These are phyloP conservation scores for Russula lepida DNA, from an alignment of 768 basidiomycete species.

Conservation along the genomic window DNA sequence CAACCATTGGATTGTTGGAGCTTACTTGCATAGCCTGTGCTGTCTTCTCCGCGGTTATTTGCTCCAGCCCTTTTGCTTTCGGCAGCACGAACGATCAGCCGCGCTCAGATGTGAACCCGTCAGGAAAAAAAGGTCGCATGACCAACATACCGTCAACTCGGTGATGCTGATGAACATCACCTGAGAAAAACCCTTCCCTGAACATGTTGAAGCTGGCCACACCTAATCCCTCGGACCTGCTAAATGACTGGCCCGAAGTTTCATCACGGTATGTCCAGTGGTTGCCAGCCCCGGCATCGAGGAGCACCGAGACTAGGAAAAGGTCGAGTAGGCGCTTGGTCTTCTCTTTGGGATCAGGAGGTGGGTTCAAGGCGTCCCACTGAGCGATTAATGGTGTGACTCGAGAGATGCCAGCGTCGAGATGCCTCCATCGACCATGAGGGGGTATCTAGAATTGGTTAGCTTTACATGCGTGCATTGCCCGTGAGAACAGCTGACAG, in stretches of 20 bases:
- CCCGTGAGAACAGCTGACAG: conserved; percentile 35
- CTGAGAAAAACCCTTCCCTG: conserved; percentile 70
- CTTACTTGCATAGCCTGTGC: conserved; percentile 73
- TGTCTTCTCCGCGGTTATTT: conserved; percentile 51
- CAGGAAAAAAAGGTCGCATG: conserved; percentile 1
- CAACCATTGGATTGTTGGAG: conserved; percentile 76
- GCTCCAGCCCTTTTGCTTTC: conserved; percentile 61
- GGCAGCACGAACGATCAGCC: conserved; percentile 7
- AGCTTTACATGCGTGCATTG: background rate
- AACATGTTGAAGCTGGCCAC: conserved; percentile 93
- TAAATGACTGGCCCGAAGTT: conserved; percentile 42
- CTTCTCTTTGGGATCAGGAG: conserved; percentile 47
- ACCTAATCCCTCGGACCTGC: conserved; percentile 74
- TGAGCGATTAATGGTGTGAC: conserved; percentile 49
- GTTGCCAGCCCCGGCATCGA: conserved; percentile 91
- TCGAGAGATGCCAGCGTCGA: conserved; percentile 61
- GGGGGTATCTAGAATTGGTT: conserved; percentile 56
- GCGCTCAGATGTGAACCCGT: background rate
- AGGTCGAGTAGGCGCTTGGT: conserved; percentile 78
- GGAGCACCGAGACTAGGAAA: conserved; percentile 81
- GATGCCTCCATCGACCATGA: conserved; percentile 86
- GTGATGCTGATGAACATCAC: conserved; percentile 48
- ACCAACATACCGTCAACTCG: conserved; percentile 67
- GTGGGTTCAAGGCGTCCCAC: conserved; percentile 41
- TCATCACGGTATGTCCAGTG: conserved; percentile 70